These are phyloP conservation scores for Pyricularia grisea DNA, from an alignment of 2,329 filamentous ascomycete species.

Conservation along the genomic window DNA sequence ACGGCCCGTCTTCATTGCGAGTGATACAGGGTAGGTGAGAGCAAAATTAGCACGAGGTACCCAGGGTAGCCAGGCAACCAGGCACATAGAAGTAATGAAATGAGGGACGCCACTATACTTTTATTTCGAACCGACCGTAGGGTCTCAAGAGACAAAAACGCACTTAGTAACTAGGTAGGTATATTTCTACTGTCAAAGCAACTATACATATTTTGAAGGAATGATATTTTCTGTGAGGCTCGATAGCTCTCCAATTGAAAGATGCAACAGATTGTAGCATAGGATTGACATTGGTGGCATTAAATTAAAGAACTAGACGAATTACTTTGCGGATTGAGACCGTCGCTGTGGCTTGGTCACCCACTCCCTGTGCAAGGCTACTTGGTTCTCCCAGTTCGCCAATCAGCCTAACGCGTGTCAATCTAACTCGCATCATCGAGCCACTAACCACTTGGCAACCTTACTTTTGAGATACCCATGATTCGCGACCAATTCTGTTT, in stretches of 20 bases:
- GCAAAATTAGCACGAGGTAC: not conserved
- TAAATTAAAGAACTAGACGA: not conserved
- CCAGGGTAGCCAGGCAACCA: not conserved
- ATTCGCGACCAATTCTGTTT: not conserved
- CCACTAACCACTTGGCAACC: not conserved
- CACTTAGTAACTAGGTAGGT: not conserved
- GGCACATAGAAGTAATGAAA: not conserved
- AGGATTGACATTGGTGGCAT: not conserved
- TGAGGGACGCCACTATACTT: too few relatives aligned
- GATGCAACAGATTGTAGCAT: not conserved
- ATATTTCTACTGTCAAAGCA: not conserved
- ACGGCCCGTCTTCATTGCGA: not conserved
- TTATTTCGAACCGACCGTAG: not conserved
- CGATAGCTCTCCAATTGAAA: not conserved
- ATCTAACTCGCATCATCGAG: not conserved
- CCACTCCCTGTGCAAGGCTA: not conserved
- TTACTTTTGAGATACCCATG: not conserved
- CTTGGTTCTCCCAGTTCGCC: not conserved
- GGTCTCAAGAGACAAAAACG: not conserved
- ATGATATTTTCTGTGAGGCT: not conserved
- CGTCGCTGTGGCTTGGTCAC: not conserved
- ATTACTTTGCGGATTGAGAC: not conserved
- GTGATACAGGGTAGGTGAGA: not conserved
- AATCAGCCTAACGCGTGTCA: not conserved
- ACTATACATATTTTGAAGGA: not conserved